Evolutionary conservation across 495 filamentous ascomycete genomes (phyloP).

Genomic region (Friedmanniomyces endolithicus): DNA sequence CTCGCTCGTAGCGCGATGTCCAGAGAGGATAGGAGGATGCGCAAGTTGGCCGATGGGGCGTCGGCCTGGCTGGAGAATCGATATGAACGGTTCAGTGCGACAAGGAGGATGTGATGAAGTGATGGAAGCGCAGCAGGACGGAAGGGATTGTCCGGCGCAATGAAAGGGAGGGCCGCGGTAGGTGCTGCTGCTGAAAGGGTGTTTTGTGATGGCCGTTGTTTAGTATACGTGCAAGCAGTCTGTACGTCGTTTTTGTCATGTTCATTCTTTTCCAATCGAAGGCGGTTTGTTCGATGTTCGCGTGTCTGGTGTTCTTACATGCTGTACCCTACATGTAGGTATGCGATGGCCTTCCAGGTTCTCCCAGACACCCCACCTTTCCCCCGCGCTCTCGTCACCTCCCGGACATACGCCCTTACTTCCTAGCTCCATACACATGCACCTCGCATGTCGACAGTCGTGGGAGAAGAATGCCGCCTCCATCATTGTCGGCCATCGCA

Average conservation of each 20-base stretch:
- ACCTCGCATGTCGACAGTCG: background rate
- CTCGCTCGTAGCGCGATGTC: background rate
- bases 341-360: no score
- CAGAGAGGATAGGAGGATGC: background rate
- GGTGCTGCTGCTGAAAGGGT: constrained; percentile 1
- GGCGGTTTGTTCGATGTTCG: no score
- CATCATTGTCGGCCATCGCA: background rate
- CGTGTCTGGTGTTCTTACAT: no score
- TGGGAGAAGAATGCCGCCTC: background rate
- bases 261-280: no score
- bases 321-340: no score
- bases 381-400: no score
- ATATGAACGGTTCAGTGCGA: background rate
- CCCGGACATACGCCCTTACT: background rate
- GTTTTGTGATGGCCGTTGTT: background rate
- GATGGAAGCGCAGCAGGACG: background rate
- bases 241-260: no score
- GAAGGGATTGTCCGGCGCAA: background rate
- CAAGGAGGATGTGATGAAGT: background rate
- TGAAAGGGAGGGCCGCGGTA: background rate
- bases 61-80: background rate
- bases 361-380: no score
- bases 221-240: no score
- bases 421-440: background rate
- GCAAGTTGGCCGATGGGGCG: background rate